Evolutionary conservation across 225 moss, liverwort and hornwort genomes (phyloP), one percentile per base, ranked within the genome.

Genomic region (Lunularia cruciata): DNA sequence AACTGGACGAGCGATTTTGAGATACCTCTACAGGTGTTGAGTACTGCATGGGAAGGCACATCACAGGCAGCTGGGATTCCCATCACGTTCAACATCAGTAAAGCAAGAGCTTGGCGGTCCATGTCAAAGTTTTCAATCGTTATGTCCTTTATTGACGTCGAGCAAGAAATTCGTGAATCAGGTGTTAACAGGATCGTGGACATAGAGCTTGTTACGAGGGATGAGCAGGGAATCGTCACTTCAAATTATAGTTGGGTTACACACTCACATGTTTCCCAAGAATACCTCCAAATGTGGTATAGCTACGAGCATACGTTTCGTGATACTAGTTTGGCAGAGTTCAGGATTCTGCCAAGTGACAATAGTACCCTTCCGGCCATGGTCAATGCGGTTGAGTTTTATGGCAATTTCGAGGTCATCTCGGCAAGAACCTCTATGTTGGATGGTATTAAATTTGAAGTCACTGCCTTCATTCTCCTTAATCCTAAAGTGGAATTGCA

Each of bases 341-440:
- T 26, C 11, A 9, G 14, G 20, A 23, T 67, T 8, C 8, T 6
- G 22, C 11, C 39, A 0, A 52, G 51, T 33, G 18, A 8, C 0
- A 67, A 16, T 49, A 48, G 67, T 9, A 26, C 23, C 25, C 55
- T 69, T 3, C 69, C 69, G 20, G 53, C 56, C n/a, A 35, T 68
- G 35, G 16, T 68, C 22, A 68, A 52, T 16, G 53, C 52, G 0
- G 52, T 34, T 30, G 68, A 68, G 22, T 6, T 68, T 7, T 37
- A 22, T 22, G 68, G 68, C 18, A 36, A 68, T 32, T 68, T 68
- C 8, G 53, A 68, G 9, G 68, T 53, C 54, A 16, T 53, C 35
- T 53, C 37, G 20, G 4, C 53, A 8, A 68, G 68, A 53, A 68
- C 68, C 18, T 16, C 15, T 8, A 4, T 0, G 6, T 23, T 6